Evolutionary conservation across 176 grass and related monocot genomes (phyloP).

Genomic region (Oryza meyeriana): DNA sequence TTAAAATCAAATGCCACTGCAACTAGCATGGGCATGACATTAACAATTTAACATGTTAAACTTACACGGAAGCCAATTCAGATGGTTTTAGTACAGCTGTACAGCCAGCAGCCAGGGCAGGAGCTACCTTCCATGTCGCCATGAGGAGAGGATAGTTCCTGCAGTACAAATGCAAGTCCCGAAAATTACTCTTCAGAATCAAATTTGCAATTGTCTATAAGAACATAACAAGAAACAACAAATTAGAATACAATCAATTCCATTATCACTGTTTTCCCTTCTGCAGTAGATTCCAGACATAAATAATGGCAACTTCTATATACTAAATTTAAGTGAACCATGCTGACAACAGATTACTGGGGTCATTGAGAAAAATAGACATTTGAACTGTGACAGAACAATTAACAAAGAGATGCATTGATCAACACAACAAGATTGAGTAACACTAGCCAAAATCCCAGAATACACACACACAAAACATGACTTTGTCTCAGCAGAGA

Average conservation of each 20-base stretch:
- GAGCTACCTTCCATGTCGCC: slow-evolving; percentile 98
- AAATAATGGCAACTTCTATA: not conserved
- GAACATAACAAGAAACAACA: not conserved
- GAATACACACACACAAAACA: not conserved
- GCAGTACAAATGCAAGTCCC: slow-evolving; percentile 3
- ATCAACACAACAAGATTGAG: not conserved
- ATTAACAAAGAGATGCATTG: not conserved
- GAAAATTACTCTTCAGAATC: not conserved
- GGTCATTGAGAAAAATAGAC: not conserved
- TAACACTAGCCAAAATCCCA: not conserved
- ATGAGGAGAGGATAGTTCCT: slow-evolving; percentile 99
- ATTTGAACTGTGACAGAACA: not conserved
- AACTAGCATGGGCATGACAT: slow-evolving; percentile 9
- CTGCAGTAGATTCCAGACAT: not conserved
- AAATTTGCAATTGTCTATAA: not conserved
- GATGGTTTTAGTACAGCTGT: slow-evolving; percentile 96
- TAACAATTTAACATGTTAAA: slow-evolving; percentile 19
- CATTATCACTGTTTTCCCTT: not conserved
- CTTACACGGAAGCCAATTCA: slow-evolving; percentile 90
- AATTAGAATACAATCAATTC: slow-evolving; percentile 13
- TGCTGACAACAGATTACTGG: not conserved
- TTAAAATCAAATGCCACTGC: slow-evolving; percentile 16
- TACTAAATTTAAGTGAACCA: slow-evolving; percentile 2
- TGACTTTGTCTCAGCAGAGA: not conserved
- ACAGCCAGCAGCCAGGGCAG: slow-evolving; percentile 98